These are phyloP conservation scores for Suillus lakei DNA, from an alignment of 768 basidiomycete genomes.

Conservation along the genomic window DNA sequence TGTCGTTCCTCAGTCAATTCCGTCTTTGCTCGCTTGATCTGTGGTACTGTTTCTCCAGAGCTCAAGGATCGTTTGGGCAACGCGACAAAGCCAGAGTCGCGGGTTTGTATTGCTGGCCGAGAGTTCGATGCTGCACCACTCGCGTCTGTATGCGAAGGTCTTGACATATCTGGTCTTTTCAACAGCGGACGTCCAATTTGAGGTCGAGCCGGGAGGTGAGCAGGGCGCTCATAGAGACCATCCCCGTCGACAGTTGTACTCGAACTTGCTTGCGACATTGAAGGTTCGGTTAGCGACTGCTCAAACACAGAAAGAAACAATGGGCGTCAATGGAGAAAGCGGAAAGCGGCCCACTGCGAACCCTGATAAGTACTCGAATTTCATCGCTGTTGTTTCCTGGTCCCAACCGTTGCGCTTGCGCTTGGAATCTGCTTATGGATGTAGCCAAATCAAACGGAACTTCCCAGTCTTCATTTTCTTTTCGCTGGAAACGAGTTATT, in stretches of 20 bases:
- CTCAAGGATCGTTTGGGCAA: slow-evolving; percentile 31
- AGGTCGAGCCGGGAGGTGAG: slow-evolving; percentile 33
- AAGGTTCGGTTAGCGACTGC: slow-evolving; percentile 43
- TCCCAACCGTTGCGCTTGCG: slow-evolving; percentile 26
- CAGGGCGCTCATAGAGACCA: slow-evolving; percentile 22
- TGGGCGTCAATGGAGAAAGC: slow-evolving; percentile 41
- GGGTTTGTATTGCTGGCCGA: slow-evolving; percentile 14
- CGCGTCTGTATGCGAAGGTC: slow-evolving; percentile 15
- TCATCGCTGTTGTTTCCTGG: slow-evolving; percentile 31
- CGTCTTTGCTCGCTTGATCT: slow-evolving; percentile 39
- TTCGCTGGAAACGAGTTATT: slow-evolving; percentile 44
- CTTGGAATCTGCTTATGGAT: slow-evolving; percentile 38
- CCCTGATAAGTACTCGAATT: slow-evolving; percentile 54
- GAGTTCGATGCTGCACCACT: slow-evolving; percentile 15
- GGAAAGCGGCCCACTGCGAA: slow-evolving; percentile 54
- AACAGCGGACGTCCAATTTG: slow-evolving; percentile 15
- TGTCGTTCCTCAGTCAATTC: slow-evolving; percentile 28
- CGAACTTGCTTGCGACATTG: slow-evolving; percentile 22
- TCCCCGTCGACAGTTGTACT: slow-evolving; percentile 18
- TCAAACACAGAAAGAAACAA: slow-evolving; percentile 46
- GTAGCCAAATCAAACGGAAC: slow-evolving; percentile 45
- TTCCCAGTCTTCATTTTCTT: slow-evolving; percentile 46
- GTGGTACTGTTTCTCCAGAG: slow-evolving; percentile 36
- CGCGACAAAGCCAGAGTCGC: slow-evolving; percentile 13
- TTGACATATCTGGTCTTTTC: slow-evolving; percentile 20